Percentiles rank a stretch among this genome's conserved stretches.
These are phyloP conservation scores for Pulveroboletus ravenelii DNA, from an alignment of 768 basidiomycete species.

Conservation along the genomic window DNA sequence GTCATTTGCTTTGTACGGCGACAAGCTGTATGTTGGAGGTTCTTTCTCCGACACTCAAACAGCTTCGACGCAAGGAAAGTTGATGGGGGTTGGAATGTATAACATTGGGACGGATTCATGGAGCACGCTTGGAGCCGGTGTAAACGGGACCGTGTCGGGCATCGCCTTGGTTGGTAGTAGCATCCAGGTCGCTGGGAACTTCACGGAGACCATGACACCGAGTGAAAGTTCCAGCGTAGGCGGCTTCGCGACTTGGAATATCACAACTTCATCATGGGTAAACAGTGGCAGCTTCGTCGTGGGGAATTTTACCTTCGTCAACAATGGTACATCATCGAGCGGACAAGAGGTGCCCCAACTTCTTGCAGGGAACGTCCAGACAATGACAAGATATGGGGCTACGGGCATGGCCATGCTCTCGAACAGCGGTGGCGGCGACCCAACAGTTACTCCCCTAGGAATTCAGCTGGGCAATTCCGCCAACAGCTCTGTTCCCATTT, in stretches of 20 bases:
- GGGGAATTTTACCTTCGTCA: slow-evolving; percentile 66
- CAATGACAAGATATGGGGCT: slow-evolving; percentile 62
- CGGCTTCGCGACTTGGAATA: slow-evolving; percentile 78
- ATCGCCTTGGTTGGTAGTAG: slow-evolving; percentile 48
- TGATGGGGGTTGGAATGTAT: slow-evolving; percentile 67
- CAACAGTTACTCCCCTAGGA: slow-evolving; percentile 57
- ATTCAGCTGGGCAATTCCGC: slow-evolving; percentile 46
- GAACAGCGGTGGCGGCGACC: slow-evolving; percentile 55
- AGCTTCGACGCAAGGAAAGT: slow-evolving; percentile 45
- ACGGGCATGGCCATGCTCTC: slow-evolving; percentile 75
- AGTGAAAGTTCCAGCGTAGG: slow-evolving; percentile 37
- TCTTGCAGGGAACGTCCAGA: slow-evolving; percentile 61
- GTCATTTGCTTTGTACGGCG: slow-evolving; percentile 56
- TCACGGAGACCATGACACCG: slow-evolving; percentile 45
- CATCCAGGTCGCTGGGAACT: slow-evolving; percentile 71
- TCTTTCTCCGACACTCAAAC: slow-evolving; percentile 68
- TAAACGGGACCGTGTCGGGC: slow-evolving; percentile 69
- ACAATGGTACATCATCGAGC: slow-evolving; percentile 53
- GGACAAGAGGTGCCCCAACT: slow-evolving; percentile 46
- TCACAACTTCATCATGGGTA: slow-evolving; percentile 56
- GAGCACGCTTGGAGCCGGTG: slow-evolving; percentile 64
- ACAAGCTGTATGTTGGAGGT: slow-evolving; percentile 82
- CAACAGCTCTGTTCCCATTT: slow-evolving; percentile 29
- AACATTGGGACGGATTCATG: slow-evolving; percentile 62
- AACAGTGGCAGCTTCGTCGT: slow-evolving; percentile 70